Evolutionary conservation across 78 protist genomes (phyloP), one percentile per base, ranked within the genome.

Genomic region (Dictyostelium intermedium): DNA sequence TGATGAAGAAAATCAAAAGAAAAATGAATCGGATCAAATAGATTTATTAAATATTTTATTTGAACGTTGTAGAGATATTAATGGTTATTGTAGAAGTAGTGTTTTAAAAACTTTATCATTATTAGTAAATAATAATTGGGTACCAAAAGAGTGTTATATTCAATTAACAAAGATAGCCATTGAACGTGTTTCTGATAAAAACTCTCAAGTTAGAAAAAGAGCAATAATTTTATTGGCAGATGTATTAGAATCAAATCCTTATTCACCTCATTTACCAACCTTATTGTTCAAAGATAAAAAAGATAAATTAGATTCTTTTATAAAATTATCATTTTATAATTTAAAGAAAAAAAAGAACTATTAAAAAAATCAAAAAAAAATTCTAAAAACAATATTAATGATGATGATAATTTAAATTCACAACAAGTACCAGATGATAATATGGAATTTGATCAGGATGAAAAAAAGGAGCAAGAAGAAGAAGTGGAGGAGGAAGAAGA

Each of bases 161-260:
- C 60, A 84, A n/a, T 13, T 87, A 11, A 25, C 78, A 7, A 56
- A 72, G 5, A 47, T 35, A 11, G 89, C 95, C 16, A 81, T 84
- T 2, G 82, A 27, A 20, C 56, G 97, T 0, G 20, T 96, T 4
- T 41, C 39, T 0, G 97, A 96, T 72, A 87, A 76, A 81, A 30
- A 73, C 20, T 5, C 66, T 1, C 45, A 16, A 5, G 94, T 87
- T 20, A 84, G 97, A 63, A 92, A 66, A 35, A 72, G 53, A 27
- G 95, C 96, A 13, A 30, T 96, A 0, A 27, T 66, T 0, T 74
- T 96, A 27, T 3, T 92, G 16, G 9, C 53, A 3, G 23, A 41
- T 27, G 7, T 89, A 5, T 27, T 92, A 18, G 50, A 20, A 25
- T 30, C 50, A 69, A 83, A 92, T 23, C 91, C 82, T 2, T 87